phyloP scores from a whole-genome alignment of 2,329 filamentous ascomycete genomes.

The Pseudocercospora musae region DNA sequence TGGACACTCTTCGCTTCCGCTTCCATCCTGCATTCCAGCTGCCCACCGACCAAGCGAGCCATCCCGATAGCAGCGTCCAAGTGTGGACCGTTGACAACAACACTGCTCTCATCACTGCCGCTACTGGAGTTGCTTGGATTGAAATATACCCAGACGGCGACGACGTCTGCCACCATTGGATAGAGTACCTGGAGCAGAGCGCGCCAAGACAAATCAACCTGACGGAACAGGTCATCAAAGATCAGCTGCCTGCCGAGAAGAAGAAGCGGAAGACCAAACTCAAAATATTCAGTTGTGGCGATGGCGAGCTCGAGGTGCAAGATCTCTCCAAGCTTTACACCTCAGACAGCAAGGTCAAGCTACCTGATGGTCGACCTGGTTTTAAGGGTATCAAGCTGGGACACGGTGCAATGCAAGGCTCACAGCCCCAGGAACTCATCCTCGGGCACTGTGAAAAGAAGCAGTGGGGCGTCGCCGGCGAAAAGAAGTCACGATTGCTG shows the following conservation, averaged over 20 bases:
- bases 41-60: slow-evolving; percentile 66
- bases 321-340: slow-evolving; percentile 68
- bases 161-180: slow-evolving; percentile 72
- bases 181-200: slow-evolving; percentile 69
- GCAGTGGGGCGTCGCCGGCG: slow-evolving; percentile 5
- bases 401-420: slow-evolving; percentile 66
- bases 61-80: slow-evolving; percentile 72
- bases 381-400: slow-evolving; percentile 76
- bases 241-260: slow-evolving; percentile 67
- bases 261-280: slow-evolving; percentile 67
- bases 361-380: slow-evolving; percentile 70
- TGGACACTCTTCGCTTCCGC: slow-evolving; percentile 84
- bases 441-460: slow-evolving; percentile 66
- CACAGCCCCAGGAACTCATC: slow-evolving; percentile 67
- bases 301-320: slow-evolving; percentile 70
- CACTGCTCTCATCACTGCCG: slow-evolving; percentile 71
- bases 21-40: slow-evolving; percentile 86
- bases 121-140: slow-evolving; percentile 78
- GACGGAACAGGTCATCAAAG: slow-evolving; percentile 70
- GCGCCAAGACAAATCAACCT: slow-evolving; percentile 71
- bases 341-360: slow-evolving; percentile 69
- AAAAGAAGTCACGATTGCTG: slow-evolving; percentile 57
- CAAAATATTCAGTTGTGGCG: slow-evolving; percentile 71
- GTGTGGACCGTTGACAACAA: slow-evolving; percentile 80
- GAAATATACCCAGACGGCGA: slow-evolving; percentile 82